Evolutionary conservation across 257 asterid genomes (phyloP), one percentile per base, ranked within the genome.

Genomic region (Verbena officinalis): DNA sequence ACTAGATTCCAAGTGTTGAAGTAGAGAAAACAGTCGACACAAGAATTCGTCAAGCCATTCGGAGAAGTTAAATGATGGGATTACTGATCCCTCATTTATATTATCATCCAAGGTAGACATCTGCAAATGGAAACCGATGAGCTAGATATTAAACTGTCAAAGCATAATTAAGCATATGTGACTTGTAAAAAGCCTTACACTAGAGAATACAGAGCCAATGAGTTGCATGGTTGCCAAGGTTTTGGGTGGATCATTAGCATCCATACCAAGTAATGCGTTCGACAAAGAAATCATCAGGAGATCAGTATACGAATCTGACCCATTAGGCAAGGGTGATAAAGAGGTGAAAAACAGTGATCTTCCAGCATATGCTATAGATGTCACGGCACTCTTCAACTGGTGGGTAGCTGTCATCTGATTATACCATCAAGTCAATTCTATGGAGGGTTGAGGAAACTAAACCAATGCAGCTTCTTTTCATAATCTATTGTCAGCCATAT

Each of bases 41-140:
- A 94, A 84, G 81, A 94, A 94, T 89, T 94, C 99, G 57, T 94
- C 99, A 55, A 94, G 99, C 99, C 99, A 94, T 73, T 90, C 96
- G 17, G 99, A 86, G 77, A 94, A 88, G 70, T 59, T 65, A 78
- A 94, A 78, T 57, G 90, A 85, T 7, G 94, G 80, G 58, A 90
- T 72, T 33, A 78, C 74, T 61, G 90, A 83, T 6, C 79, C 82
- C 59, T 74, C 92, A 39, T 77, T 77, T 33, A 74, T 51, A 75
- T 70, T 71, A 64, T 94, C 99, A 68, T 90, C 96, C 89, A 90
- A 82, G 15, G 68, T 64, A 60, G 96, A 82, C 86, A 90, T 90
- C 99, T 94, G 83, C 75, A 80, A 59, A 73, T 71, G 57, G 68
- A 77, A 71, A 75, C 76, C 55, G 69, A 77, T 58, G 67, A 82